Base-by-base conservation (phyloP, 2,329 filamentous ascomycete species). In the Bipolaris zeicola region DNA sequence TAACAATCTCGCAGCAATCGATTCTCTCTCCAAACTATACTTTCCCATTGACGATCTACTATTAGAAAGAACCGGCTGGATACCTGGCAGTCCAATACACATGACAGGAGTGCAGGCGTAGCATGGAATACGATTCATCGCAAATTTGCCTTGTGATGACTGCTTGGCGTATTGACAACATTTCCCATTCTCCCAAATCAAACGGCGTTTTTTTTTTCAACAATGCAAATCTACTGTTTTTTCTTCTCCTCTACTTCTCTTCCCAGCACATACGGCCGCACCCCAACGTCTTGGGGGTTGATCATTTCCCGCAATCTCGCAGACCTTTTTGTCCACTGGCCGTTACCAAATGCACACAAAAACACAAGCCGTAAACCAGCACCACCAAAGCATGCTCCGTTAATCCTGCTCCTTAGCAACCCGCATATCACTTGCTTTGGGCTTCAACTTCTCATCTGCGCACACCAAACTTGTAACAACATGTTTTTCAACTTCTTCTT, bases 61-160 rank as follows among this genome's bases (percentile, higher is more conserved):
- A 60, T 58, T 60, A 58, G 61, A 53, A 62, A 52, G 60, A 54
- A 63, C 62, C 64, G 65, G 68, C 70, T 71, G 67, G 66, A 72
- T 67, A 70, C 63, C 48, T 60, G 37, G 60, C 60, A 65, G 50
- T 58, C 45, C 58, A 58, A 57, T 55, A 57, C 24, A 54, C 47
- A 58, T 46, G 52, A 52, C 52, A 37, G 58, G 64, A 57, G 59
- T 66, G 57, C 49, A 58, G 65, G 68, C 68, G 66, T 67, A 59
- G 55, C 22, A 24, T 33, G 51, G 44, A 33, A 20, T 41, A 55
- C 37, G 43, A 55, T 31, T 49, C 54, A 55, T 51, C 50, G 10
- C 52, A 41, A 20, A 56, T 54, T 50, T 42, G 57, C 58, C 50
- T 57, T 50, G 59, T 61, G 52, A 60, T 61, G 64, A 42, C 62